Evolutionary conservation across 306 rosid genomes (phyloP).

Genomic region (Cyclanthera cordifolia): DNA sequence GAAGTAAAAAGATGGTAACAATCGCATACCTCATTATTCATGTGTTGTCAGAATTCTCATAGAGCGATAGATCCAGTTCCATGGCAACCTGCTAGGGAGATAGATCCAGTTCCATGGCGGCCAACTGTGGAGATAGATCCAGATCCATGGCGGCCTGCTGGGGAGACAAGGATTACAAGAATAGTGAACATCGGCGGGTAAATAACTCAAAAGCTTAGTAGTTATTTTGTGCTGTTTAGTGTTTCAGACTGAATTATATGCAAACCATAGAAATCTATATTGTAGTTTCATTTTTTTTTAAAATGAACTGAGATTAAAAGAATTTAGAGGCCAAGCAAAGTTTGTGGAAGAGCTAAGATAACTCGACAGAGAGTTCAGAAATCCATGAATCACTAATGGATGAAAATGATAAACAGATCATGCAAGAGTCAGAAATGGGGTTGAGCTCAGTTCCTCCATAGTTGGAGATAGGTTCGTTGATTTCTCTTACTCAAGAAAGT

Average conservation of each 20-base stretch:
- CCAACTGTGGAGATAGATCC: not conserved
- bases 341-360: not conserved
- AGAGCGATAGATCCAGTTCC: not conserved
- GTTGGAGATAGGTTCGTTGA: not conserved
- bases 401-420: not conserved
- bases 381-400: constrained; percentile 1
- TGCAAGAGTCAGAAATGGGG: not conserved
- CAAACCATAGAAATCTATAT: not conserved
- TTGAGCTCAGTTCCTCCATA: not conserved
- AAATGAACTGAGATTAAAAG: not conserved
- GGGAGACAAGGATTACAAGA: not conserved
- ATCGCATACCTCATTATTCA: not conserved
- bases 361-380: not conserved
- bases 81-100: not conserved
- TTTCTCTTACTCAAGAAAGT: too few species aligned
- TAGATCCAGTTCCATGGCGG: not conserved
- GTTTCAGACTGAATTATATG: not conserved
- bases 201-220: not conserved
- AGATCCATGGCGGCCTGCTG: constrained; percentile 2
- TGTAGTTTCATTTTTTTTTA: not conserved
- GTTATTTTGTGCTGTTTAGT: not conserved
- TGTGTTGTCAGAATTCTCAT: constrained; percentile 4
- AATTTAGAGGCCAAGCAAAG: constrained; percentile 3
- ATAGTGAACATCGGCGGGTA: not conserved
- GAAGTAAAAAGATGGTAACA: not conserved